phyloP scores from a whole-genome alignment of 768 basidiomycete genomes.

The Gyrodon lividus region DNA sequence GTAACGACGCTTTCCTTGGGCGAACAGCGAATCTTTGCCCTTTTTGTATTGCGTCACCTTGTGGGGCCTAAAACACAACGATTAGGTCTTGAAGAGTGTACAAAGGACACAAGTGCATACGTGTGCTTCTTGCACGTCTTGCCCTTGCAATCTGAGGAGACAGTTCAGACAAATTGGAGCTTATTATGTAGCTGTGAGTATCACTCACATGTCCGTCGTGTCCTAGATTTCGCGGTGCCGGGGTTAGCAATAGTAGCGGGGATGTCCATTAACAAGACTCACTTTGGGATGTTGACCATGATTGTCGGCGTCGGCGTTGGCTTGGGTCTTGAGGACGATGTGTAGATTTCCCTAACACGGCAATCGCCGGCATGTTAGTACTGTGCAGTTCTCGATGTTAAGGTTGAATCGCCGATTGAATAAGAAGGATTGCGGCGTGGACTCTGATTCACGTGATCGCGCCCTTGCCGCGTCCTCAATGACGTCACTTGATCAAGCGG shows the following conservation, averaged over 20 bases:
- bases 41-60: slow-evolving; percentile 99
- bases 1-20: slow-evolving; percentile 99
- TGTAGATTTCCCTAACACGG: slow-evolving; percentile 16
- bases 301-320: slow-evolving; percentile 31
- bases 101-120: slow-evolving; percentile 46
- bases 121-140: slow-evolving; percentile 97
- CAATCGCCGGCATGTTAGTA: slow-evolving; percentile 25
- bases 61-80: slow-evolving; percentile 67
- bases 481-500: no score
- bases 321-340: slow-evolving; percentile 14
- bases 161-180: background rate
- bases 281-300: slow-evolving; percentile 98
- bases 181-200: background rate
- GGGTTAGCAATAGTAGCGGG: slow-evolving; percentile 11
- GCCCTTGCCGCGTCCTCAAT: background rate
- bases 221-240: slow-evolving; percentile 45
- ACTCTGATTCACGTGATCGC: background rate
- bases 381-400: slow-evolving; percentile 22
- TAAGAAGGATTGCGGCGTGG: background rate
- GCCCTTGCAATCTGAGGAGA: slow-evolving; percentile 81
- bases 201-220: slow-evolving; percentile 91
- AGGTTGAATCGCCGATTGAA: slow-evolving; percentile 21
- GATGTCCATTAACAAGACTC: slow-evolving; percentile 32
- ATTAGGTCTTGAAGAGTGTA: background rate
- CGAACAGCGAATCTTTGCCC: slow-evolving; percentile 97